Conservation (phyloP, 164 flowering plant species). For the Houttuynia cordata region DNA sequence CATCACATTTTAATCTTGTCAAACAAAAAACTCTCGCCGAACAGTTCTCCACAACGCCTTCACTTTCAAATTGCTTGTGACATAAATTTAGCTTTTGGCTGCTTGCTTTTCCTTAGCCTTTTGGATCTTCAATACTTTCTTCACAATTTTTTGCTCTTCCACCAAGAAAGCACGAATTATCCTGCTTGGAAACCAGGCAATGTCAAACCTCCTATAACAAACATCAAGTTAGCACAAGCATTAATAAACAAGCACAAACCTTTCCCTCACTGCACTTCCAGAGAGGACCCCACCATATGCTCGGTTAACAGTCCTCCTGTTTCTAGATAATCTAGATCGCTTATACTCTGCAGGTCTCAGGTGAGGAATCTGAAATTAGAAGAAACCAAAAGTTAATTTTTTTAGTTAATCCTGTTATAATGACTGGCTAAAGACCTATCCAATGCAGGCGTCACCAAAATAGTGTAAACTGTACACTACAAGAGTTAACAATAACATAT, state of each 20-base stretch:
- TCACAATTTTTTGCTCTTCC: slow-evolving; percentile 72
- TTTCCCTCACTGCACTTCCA: slow-evolving; percentile 66
- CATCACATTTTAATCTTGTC: not conserved
- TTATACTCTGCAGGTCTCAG: slow-evolving; percentile 4
- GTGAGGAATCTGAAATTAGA: slow-evolving; percentile 3
- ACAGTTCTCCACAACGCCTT: not conserved
- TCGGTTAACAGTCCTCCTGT: slow-evolving; percentile 4
- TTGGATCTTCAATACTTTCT: slow-evolving; percentile 79
- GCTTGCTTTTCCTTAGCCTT: slow-evolving; percentile 65
- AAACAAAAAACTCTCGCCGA: not conserved
- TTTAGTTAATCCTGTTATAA: not conserved
- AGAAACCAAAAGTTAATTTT: not conserved
- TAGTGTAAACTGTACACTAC: no score
- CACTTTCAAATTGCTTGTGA: not conserved
- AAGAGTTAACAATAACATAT: no score
- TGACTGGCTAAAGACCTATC: not conserved
- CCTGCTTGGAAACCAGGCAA: slow-evolving; percentile 16
- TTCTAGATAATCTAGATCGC: slow-evolving; percentile 4
- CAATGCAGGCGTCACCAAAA: no score
- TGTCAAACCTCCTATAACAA: not conserved
- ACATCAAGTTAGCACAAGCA: not conserved
- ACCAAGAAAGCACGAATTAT: slow-evolving; percentile 67
- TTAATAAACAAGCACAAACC: slow-evolving; percentile 23
- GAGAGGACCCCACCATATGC: slow-evolving; percentile 8
- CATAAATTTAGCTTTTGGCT: slow-evolving; percentile 24